These are phyloP conservation scores for Fusarium aywerte DNA, from an alignment of 2,329 filamentous ascomycete genomes.

Conservation along the genomic window DNA sequence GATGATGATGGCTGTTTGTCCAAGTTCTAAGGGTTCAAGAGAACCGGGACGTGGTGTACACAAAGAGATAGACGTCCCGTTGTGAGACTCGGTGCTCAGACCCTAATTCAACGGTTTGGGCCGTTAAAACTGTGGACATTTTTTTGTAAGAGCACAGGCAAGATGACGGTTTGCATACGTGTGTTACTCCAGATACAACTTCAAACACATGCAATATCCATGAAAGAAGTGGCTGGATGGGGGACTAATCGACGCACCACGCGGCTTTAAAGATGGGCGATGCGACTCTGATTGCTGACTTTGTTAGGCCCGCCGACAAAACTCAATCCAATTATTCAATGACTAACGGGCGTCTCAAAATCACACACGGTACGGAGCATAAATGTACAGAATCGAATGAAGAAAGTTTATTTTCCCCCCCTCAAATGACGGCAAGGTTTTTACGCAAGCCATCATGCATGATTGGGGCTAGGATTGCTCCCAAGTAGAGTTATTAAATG, in stretches of 20 bases:
- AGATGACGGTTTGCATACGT: conserved; percentile 39
- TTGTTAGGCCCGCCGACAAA: conserved; percentile 14
- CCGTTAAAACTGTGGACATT: conserved; percentile 17
- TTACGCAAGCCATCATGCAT: background rate
- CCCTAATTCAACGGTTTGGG: conserved; percentile 21
- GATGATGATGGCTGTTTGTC: conserved; percentile 10
- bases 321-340: conserved; percentile 14
- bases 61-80: conserved; percentile 4
- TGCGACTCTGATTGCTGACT: conserved; percentile 8
- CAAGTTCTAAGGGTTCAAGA: conserved; percentile 21
- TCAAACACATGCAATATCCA: conserved; percentile 21
- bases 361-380: conserved; percentile 19
- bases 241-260: background rate
- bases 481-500: background rate
- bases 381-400: conserved; percentile 4
- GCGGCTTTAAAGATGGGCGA: conserved; percentile 18
- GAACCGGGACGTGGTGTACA: conserved; percentile 21
- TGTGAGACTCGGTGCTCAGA: conserved; percentile 25
- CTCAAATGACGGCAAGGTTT: conserved; percentile 11
- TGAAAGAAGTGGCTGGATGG: conserved; percentile 20
- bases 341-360: background rate
- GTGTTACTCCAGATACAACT: conserved; percentile 18
- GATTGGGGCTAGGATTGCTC: background rate
- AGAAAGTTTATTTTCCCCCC: conserved; percentile 29
- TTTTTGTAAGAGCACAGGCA: conserved; percentile 13